Evolutionary conservation across 2,329 filamentous ascomycete species (phyloP).

Genomic region (Incumbomyces lentus): DNA sequence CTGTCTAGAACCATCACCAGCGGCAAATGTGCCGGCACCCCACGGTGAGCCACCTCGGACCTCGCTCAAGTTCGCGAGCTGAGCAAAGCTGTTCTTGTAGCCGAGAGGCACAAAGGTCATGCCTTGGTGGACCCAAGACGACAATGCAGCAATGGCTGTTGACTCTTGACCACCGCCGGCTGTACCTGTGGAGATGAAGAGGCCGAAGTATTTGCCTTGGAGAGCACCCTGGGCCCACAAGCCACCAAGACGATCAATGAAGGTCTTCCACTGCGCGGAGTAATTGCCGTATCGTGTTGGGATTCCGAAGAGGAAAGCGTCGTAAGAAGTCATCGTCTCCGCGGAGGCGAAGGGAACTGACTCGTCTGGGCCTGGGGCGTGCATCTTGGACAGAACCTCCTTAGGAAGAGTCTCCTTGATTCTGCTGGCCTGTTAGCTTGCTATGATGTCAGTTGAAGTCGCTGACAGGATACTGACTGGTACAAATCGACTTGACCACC

Average conservation of each 20-base stretch:
- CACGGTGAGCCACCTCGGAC: conserved; percentile 79
- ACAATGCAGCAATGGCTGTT: conserved; percentile 70
- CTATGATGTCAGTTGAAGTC: conserved; percentile 41
- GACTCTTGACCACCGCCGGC: conserved; percentile 86
- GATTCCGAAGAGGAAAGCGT: conserved; percentile 85
- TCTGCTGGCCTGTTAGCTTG: conserved; percentile 58
- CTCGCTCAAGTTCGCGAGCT: conserved; percentile 62
- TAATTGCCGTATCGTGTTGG: conserved; percentile 96
- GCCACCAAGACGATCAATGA: conserved; percentile 77
- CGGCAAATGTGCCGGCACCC: conserved; percentile 86
- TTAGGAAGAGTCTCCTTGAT: conserved; percentile 75
- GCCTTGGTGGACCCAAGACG: conserved; percentile 83
- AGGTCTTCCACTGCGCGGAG: conserved; percentile 81
- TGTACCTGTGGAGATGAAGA: conserved; percentile 82
- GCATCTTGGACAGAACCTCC: conserved; percentile 81
- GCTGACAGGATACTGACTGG: conserved; percentile 49
- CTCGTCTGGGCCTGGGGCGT: conserved; percentile 63
- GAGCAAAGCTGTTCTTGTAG: conserved; percentile 67
- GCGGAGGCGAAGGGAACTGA: conserved; percentile 55
- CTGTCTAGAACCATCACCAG: conserved; percentile 69
- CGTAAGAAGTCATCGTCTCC: conserved; percentile 60
- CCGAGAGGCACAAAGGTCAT: conserved; percentile 94
- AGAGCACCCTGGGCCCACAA: conserved; percentile 71
- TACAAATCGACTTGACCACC: conserved; percentile 73
- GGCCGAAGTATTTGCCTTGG: conserved; percentile 78